phyloP scores from a whole-genome alignment of 345 rosid species.

The Aquilaria sinensis region DNA sequence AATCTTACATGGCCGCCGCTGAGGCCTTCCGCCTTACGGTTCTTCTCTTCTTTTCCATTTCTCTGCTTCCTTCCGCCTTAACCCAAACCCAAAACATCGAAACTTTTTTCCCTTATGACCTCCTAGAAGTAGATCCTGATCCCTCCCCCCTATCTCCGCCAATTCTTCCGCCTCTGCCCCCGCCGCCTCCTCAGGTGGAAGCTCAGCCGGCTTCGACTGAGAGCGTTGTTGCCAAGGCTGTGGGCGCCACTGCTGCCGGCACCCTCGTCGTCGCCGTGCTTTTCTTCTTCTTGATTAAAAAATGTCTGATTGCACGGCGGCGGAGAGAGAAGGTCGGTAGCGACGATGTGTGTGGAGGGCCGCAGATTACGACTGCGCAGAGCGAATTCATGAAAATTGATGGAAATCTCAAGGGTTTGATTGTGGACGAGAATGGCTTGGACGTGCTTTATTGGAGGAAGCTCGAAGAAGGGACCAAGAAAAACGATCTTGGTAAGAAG shows the following conservation, averaged over 20 bases:
- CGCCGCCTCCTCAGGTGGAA: slow-evolving; percentile 6
- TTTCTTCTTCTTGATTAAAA: slow-evolving; percentile 45
- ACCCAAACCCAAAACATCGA: slow-evolving; percentile 61
- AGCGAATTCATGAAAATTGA: slow-evolving; percentile 31
- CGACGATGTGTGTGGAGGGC: slow-evolving; percentile 12
- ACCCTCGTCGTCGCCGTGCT: slow-evolving; percentile 40
- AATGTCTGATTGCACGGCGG: slow-evolving; percentile 27
- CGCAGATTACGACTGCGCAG: slow-evolving; percentile 14
- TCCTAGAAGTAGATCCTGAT: slow-evolving; percentile 20
- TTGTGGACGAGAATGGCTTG: slow-evolving; percentile 68
- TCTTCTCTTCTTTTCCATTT: slow-evolving; percentile 6
- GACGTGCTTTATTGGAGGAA: slow-evolving; percentile 78
- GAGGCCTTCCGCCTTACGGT: background rate
- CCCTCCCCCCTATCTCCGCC: slow-evolving; percentile 11
- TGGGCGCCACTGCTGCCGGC: slow-evolving; percentile 55
- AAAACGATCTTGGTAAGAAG: slow-evolving; percentile 20
- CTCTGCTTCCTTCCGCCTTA: slow-evolving; percentile 24
- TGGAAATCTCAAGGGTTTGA: slow-evolving; percentile 44
- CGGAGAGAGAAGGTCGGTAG: slow-evolving; percentile 23
- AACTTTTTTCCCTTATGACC: slow-evolving; percentile 36
- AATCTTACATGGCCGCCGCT: slow-evolving; percentile 21
- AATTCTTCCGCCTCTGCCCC: background rate
- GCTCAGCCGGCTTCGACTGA: slow-evolving; percentile 20
- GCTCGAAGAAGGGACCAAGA: slow-evolving; percentile 31
- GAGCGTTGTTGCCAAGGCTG: slow-evolving; percentile 42